Conservation (phyloP, 192 early-diverging fungal genomes). For the Ambispora gerdemannii region DNA sequence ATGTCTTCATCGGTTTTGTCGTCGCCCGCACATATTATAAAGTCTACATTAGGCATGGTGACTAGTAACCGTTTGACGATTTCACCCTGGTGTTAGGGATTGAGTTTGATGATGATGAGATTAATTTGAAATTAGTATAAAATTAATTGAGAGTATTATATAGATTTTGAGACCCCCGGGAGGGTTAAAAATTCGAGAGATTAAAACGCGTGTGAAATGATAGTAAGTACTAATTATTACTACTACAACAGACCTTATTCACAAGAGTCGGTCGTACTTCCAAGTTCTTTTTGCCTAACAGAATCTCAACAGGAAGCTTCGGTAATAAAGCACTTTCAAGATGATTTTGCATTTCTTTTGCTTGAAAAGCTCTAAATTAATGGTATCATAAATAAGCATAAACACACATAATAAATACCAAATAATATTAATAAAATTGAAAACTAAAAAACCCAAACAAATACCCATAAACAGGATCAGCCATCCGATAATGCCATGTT, state of each 20-base stretch:
- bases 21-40: slow-evolving; percentile 95
- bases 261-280: slow-evolving; percentile 90
- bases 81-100: too few relatives aligned
- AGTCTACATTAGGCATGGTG: slow-evolving; percentile 68
- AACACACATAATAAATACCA: too few relatives aligned
- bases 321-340: slow-evolving; percentile 86
- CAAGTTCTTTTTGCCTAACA: slow-evolving; percentile 95
- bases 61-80: slow-evolving; percentile 84
- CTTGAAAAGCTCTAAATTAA: slow-evolving; percentile 82
- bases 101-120: too few relatives aligned
- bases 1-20: slow-evolving; percentile 98
- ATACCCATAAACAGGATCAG: slow-evolving; percentile 90
- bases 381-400: too few relatives aligned
- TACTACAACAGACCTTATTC: slow-evolving; percentile 67
- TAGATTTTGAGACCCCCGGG: too few relatives aligned
- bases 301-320: slow-evolving; percentile 91
- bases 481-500: slow-evolving; percentile 95
- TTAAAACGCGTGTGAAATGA: too few relatives aligned
- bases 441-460: not conserved
- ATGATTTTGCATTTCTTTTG: slow-evolving; percentile 96
- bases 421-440: not conserved
- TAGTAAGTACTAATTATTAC: not conserved
- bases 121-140: too few relatives aligned
- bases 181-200: too few relatives aligned
- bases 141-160: too few relatives aligned